phyloP scores from a whole-genome alignment of 2,329 filamentous ascomycete species.

The Penicillium aurantiogriseum region DNA sequence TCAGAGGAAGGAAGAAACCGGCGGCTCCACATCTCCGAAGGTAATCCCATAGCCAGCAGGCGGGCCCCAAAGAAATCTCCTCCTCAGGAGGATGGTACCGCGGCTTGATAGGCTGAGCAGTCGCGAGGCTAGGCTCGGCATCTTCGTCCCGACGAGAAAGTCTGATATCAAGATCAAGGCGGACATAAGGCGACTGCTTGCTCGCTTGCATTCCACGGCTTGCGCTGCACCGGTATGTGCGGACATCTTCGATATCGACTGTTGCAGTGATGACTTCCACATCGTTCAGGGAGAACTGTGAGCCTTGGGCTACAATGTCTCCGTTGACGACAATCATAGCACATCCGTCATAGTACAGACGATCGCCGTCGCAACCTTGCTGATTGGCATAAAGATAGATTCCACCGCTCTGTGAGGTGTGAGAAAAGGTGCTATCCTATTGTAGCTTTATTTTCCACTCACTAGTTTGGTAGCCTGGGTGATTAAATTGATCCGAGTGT shows the following conservation, averaged over 20 bases:
- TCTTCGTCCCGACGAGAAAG: conserved; percentile 39
- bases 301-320: conserved; percentile 62
- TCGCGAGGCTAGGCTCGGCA: conserved; percentile 46
- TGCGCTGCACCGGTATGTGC: conserved; percentile 30
- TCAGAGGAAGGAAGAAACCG: conserved; percentile 42
- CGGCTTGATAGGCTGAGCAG: conserved; percentile 48
- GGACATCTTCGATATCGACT: conserved; percentile 65
- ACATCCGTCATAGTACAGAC: conserved; percentile 63
- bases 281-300: conserved; percentile 64
- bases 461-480: conserved; percentile 56
- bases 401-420: conserved; percentile 34
- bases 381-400: conserved; percentile 63
- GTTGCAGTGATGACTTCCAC: conserved; percentile 67
- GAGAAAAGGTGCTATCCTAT: background rate
- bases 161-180: conserved; percentile 39
- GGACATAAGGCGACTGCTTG: conserved; percentile 32
- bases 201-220: conserved; percentile 37
- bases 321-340: conserved; percentile 64
- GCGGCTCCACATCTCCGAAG: conserved; percentile 38
- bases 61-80: conserved; percentile 64
- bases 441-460: background rate
- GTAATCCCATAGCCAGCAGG: conserved; percentile 61
- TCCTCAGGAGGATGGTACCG: conserved; percentile 63
- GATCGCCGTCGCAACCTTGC: conserved; percentile 58
- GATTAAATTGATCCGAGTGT: conserved; percentile 64